Conservation (phyloP, 805 yeast species). For the Lipomyces yamanashiensis region DNA sequence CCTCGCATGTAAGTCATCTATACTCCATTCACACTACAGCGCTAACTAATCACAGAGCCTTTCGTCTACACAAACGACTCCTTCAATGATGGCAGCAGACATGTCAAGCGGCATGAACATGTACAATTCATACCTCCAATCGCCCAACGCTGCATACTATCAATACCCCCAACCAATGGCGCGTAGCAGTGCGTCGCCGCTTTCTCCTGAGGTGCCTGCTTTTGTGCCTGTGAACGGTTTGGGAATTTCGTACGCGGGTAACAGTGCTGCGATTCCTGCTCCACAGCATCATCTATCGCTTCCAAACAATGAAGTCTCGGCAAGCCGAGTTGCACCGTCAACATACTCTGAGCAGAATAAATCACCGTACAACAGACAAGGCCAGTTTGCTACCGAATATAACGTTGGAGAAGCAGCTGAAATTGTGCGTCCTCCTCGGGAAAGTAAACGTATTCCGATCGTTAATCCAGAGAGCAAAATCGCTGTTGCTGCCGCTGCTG, state of each 20-base stretch:
- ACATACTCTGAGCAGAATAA: not conserved
- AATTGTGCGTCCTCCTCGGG: constrained; percentile 24
- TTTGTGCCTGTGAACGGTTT: constrained; percentile 13
- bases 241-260: constrained; percentile 8
- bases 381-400: not conserved
- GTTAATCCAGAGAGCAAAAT: constrained; percentile 22
- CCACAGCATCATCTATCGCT: constrained; percentile 1
- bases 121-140: not conserved
- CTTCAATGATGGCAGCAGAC: not conserved
- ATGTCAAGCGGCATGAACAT: not conserved
- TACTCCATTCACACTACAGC: not conserved
- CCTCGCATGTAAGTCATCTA: not conserved
- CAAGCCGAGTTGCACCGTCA: not conserved
- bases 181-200: constrained; percentile 9
- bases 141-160: constrained; percentile 6
- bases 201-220: constrained; percentile 23
- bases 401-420: not conserved
- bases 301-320: constrained; percentile 1
- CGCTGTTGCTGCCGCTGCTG: not conserved
- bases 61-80: not conserved
- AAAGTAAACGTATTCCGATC: constrained; percentile 32
- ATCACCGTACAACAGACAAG: not conserved
- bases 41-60: not conserved
- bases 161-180: constrained; percentile 10
- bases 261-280: not conserved